A percentile compares a stretch with the other conserved stretches of the same genome.
phyloP scores from a whole-genome alignment of 2,329 filamentous ascomycete species.

The Alternaria gaisen region DNA sequence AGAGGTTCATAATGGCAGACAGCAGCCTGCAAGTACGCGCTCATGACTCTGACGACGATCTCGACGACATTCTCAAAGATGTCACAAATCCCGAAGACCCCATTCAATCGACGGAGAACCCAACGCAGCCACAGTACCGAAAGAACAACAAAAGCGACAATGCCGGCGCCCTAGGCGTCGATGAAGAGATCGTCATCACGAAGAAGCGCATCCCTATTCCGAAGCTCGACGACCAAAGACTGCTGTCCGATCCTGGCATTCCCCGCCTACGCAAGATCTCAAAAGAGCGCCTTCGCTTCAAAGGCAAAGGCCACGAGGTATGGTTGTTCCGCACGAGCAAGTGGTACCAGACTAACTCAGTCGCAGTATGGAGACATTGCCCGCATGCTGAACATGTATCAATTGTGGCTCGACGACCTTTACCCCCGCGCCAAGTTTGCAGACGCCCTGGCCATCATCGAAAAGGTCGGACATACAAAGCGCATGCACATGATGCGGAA shows the following conservation, averaged over 20 bases:
- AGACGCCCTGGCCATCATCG: constrained; percentile 88
- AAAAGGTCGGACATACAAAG: constrained; percentile 90
- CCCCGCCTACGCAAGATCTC: constrained; percentile 79
- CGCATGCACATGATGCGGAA: constrained; percentile 76
- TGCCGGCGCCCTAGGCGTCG: constrained; percentile 73
- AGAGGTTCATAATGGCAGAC: constrained; percentile 30
- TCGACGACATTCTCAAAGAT: constrained; percentile 79
- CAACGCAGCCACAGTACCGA: constrained; percentile 19
- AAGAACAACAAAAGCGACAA: constrained; percentile 40
- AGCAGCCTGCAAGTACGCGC: constrained; percentile 21
- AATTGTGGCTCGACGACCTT: constrained; percentile 95
- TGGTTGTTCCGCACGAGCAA: neutral
- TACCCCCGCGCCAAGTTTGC: constrained; percentile 94
- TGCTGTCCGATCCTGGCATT: constrained; percentile 86
- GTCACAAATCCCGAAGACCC: constrained; percentile 65
- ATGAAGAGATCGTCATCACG: constrained; percentile 83
- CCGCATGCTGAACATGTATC: constrained; percentile 86
- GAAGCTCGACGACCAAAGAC: constrained; percentile 84
- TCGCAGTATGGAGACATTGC: constrained; percentile 81
- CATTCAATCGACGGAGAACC: constrained; percentile 47
- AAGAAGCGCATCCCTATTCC: constrained; percentile 80
- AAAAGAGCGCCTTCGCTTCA: constrained; percentile 75
- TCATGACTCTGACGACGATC: constrained; percentile 55
- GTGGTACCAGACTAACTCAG: constrained; percentile 19
- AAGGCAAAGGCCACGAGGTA: constrained; percentile 94